Evolutionary conservation across 176 grass and related monocot species (phyloP).

Genomic region (Melocanna baccifera): DNA sequence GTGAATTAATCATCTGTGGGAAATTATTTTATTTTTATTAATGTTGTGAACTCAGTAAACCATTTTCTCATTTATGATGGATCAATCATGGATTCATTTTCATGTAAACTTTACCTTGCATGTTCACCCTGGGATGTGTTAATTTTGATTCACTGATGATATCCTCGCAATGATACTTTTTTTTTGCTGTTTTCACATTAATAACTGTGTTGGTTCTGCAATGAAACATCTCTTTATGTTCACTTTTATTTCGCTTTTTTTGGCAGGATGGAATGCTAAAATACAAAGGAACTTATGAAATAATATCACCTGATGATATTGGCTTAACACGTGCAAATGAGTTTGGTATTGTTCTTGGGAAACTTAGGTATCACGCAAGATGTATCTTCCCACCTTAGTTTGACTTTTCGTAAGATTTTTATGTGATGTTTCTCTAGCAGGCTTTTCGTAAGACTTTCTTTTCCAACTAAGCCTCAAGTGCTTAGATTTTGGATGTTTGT

Average conservation of each 20-base stretch:
- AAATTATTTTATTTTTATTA: neutral
- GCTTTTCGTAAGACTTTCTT: neutral
- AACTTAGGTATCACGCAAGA: constrained; percentile 71
- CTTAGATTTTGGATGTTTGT: neutral
- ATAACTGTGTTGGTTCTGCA: neutral
- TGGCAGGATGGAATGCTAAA: constrained; percentile 97
- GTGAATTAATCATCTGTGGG: neutral
- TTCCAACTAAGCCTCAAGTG: neutral
- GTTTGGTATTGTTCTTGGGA: constrained; percentile 94
- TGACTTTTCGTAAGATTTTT: neutral
- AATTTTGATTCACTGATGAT: neutral
- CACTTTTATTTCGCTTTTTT: constrained; percentile 4
- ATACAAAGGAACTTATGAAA: constrained; percentile 97
- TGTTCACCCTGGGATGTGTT: neutral
- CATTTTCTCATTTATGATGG: neutral
- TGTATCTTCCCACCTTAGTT: neutral
- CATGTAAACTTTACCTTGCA: neutral
- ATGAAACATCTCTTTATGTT: neutral
- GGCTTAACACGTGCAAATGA: constrained; percentile 89
- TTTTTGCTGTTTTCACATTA: neutral
- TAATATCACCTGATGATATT: constrained; percentile 95
- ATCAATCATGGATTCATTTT: neutral
- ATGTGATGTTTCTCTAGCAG: neutral
- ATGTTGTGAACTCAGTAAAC: neutral
- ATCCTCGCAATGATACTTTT: neutral